These are phyloP conservation scores for Bruguiera hainesii DNA, from an alignment of 441 rosid species.

Conservation along the genomic window DNA sequence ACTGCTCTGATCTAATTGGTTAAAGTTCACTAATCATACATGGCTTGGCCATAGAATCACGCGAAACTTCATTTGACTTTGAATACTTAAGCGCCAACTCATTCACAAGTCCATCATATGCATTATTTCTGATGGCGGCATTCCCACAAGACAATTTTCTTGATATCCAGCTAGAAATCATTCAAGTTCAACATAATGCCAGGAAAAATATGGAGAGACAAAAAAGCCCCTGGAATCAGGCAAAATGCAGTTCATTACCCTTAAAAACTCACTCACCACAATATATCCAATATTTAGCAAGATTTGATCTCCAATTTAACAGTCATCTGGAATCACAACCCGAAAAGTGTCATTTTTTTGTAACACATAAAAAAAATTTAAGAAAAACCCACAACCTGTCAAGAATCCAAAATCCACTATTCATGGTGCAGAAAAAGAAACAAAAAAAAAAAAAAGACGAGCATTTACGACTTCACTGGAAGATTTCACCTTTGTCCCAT, in stretches of 20 bases:
- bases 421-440: neutral
- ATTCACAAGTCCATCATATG: constrained; percentile 11
- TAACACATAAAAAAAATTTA: neutral
- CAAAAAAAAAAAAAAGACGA: neutral
- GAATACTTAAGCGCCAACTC: neutral
- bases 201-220: constrained; percentile 13
- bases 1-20: neutral
- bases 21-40: neutral
- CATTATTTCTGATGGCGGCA: constrained; percentile 8
- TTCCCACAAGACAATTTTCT: constrained; percentile 13
- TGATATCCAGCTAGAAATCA: constrained; percentile 10
- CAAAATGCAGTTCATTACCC: constrained; percentile 22
- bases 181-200: constrained; percentile 16
- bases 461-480: constrained; percentile 18
- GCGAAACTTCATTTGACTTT: constrained; percentile 17
- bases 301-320: constrained; percentile 21
- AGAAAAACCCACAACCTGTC: constrained; percentile 17
- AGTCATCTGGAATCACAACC: constrained; percentile 4
- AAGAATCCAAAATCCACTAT: too few relatives aligned
- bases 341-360: neutral
- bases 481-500: constrained; percentile 15
- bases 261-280: constrained; percentile 25
- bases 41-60: constrained; percentile 1
- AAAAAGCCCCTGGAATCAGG: constrained; percentile 10
- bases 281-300: constrained; percentile 12